Base-by-base conservation (phyloP, 805 yeast species). In the Spathaspora hagerdaliae region DNA sequence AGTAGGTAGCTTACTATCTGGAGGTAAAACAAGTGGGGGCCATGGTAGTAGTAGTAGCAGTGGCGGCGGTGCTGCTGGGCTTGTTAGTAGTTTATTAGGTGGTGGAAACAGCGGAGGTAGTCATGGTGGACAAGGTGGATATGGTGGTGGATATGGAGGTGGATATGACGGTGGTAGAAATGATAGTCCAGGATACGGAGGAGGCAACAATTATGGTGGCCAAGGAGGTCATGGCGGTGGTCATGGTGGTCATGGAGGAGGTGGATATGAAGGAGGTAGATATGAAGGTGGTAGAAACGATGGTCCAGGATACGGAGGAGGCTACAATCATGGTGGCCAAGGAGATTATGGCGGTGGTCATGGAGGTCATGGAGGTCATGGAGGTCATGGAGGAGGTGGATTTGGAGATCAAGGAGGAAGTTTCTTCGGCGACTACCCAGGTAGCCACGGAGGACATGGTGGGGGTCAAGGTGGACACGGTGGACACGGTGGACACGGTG, bases 1-100 rank as follows among this genome's bases (percentile, higher is more conserved):
- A 26, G 43, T 46, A 11, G 49, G 42, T 4, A 36, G 46, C 15
- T 45, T 45, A 6, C 37, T 38, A 15, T 41, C 47, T 34, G 50
- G 48, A n/a, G 31, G 39, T 13, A 46, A 39, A 42, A 38, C 36
- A 14, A 39, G 24, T n/a, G 10, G 40, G 29, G 39, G 41, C 39
- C 24, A 38, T 26, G 38, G 44, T 27, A 15, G 15, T 31, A 19
- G 15, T 11, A 14, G 27, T 13, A 19, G 43, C 6, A n/a, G 41
- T 9, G 27, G 41, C n/a, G 41, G 41, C 13, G 41, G 41, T 29
- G 41, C 34, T 29, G 41, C 27, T 11, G 41, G 24, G 12, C 24
- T 39, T 27, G 15, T 39, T 12, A 32, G 35, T 8, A 39, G 41
- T 39, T 29, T 39, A 14, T 35, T 27, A 24, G 43, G 43, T 27